Conservation (phyloP, 2,329 filamentous ascomycete genomes). For the Exophiala viscosa region DNA sequence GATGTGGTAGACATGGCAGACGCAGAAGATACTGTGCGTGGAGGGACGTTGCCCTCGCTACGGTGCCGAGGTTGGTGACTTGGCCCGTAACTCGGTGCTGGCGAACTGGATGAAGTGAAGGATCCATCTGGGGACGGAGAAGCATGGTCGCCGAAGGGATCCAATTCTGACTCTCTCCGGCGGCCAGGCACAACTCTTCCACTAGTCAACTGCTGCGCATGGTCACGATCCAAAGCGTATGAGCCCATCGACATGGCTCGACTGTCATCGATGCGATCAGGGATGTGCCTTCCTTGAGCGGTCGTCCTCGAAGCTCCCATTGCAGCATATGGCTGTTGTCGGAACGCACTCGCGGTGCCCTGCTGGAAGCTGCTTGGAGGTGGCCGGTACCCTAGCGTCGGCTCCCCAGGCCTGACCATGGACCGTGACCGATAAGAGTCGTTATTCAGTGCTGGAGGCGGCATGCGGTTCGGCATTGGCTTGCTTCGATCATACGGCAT, state of each 20-base stretch:
- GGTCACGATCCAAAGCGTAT: slow-evolving; percentile 68
- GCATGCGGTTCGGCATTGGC: slow-evolving; percentile 54
- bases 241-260: slow-evolving; percentile 95
- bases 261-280: slow-evolving; percentile 88
- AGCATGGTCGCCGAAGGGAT: slow-evolving; percentile 30
- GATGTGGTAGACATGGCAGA: slow-evolving; percentile 90
- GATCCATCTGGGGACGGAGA: slow-evolving; percentile 19
- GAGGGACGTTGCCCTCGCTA: slow-evolving; percentile 42
- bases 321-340: slow-evolving; percentile 68
- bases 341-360: slow-evolving; percentile 70
- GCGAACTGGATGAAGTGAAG: slow-evolving; percentile 25
- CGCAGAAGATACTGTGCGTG: slow-evolving; percentile 86
- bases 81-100: slow-evolving; percentile 20
- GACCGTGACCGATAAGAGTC: slow-evolving; percentile 92
- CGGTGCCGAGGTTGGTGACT: slow-evolving; percentile 38
- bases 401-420: slow-evolving; percentile 74
- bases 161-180: slow-evolving; percentile 55
- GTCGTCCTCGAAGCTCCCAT: slow-evolving; percentile 66
- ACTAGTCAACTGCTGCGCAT: slow-evolving; percentile 77
- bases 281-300: slow-evolving; percentile 84
- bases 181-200: slow-evolving; percentile 84
- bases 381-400: slow-evolving; percentile 59
- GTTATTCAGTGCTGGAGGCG: slow-evolving; percentile 70
- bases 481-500: slow-evolving; percentile 55
- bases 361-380: slow-evolving; percentile 61